A percentile compares a stretch with the other conserved stretches of the same genome.
Conservation (phyloP, 768 basidiomycete species). For the Phlegmacium glaucopus region DNA sequence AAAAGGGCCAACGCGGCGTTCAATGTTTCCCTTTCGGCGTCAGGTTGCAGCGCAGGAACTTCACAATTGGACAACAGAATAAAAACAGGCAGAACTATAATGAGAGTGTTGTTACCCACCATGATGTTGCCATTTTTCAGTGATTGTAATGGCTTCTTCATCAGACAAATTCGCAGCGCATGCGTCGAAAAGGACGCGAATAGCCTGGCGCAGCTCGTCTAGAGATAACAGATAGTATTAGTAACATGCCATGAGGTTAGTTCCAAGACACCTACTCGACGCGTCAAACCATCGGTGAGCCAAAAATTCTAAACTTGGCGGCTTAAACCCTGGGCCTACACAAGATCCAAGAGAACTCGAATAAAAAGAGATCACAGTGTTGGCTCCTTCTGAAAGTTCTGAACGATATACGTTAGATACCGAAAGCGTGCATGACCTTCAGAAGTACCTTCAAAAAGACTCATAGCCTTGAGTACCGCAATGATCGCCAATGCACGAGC, state of each 20-base stretch:
- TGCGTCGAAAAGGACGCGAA: conserved; percentile 76
- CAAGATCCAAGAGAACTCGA: conserved; percentile 61
- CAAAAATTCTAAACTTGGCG: conserved; percentile 71
- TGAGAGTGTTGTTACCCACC: conserved; percentile 40
- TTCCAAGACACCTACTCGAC: conserved; percentile 45
- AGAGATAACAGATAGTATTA: conserved; percentile 4
- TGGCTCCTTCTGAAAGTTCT: conserved; percentile 71
- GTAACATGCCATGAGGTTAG: not conserved
- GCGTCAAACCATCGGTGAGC: conserved; percentile 75
- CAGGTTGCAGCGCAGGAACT: conserved; percentile 65
- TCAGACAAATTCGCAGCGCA: conserved; percentile 66
- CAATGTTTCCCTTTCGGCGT: conserved; percentile 54
- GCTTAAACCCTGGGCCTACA: conserved; percentile 58
- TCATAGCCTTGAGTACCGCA: conserved; percentile 64
- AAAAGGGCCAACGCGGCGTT: conserved; percentile 70
- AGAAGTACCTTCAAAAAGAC: conserved; percentile 62
- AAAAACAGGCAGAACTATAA: not conserved
- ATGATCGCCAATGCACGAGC: conserved; percentile 64
- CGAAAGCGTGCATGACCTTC: not conserved
- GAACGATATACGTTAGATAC: not conserved
- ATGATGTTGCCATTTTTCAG: conserved; percentile 63
- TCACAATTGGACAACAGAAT: not conserved
- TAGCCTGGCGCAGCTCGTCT: conserved; percentile 78
- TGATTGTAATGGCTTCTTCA: conserved; percentile 53
- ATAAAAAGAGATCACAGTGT: conserved; percentile 79